Evolutionary conservation across 2,329 filamentous ascomycete species (phyloP), one percentile per base, ranked within the genome.

Genomic region (Microdochium nivale): DNA sequence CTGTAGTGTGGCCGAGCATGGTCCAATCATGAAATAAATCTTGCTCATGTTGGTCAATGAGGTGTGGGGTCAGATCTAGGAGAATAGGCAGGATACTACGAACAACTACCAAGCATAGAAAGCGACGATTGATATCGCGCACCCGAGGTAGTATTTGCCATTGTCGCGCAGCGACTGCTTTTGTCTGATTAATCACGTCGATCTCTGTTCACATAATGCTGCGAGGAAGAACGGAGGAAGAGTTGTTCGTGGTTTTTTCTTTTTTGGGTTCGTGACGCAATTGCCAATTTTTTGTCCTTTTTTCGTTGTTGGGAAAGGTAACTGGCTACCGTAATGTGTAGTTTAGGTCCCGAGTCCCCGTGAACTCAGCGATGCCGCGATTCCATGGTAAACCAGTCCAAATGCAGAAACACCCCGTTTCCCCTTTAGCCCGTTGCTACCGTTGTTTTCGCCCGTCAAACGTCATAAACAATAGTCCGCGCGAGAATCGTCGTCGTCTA

Each of bases 371-470:
- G 52, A 61, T 58, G 53, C 51, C 57, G 58, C 53, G 57, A 63
- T 57, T 62, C 58, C 60, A 58, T 61, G 56, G 57, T 59, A 59
- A 64, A 62, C 63, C 63, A 64, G 60, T 61, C 62, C 62, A 60
- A 62, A 62, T 62, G 59, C 53, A 52, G 52, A 54, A 54, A 50
- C 51, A 47, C 46, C 46, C 19, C 25, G 24, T 47, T 47, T 25
- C 46, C 25, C 46, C 46, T 30, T 30, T 27, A 21, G n/a, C 14
- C 25, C 25, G 7, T 27, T 47, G 25, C 46, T 30, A 47, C 46
- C 46, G 46, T 30, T 47, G 7, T 47, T 25, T 30, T 47, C 46
- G 40, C 40, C 40, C 10, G 10, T 21, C 11, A 5, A 44, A 37
- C 33, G 33, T 37, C 33, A 19, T 37, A 16, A 44, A 44, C 19